phyloP scores from a whole-genome alignment of 495 filamentous ascomycete genomes.

The Sabuloglossum arenarium region DNA sequence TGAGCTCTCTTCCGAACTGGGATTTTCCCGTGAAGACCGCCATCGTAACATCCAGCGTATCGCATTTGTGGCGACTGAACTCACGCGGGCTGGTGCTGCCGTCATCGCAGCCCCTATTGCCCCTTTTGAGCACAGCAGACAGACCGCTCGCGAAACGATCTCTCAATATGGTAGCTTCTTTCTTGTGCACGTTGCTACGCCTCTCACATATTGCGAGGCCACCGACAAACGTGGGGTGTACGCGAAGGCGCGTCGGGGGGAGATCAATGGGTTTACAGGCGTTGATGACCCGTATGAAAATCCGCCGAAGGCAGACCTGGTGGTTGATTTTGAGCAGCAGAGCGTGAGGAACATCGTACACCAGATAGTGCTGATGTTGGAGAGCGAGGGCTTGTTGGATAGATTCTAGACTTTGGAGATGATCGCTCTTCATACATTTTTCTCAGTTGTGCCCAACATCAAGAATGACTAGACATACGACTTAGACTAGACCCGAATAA shows the following conservation, averaged over 20 bases:
- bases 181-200: constrained; percentile 85
- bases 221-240: constrained; percentile 92
- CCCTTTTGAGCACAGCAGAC: constrained; percentile 60
- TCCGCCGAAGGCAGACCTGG: constrained; percentile 61
- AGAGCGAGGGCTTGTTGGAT: constrained; percentile 71
- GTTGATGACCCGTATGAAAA: constrained; percentile 94
- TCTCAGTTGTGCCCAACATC: too few relatives aligned
- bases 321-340: constrained; percentile 68
- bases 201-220: constrained; percentile 79
- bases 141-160: constrained; percentile 60
- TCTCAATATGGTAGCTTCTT: constrained; percentile 80
- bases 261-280: constrained; percentile 97
- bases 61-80: constrained; percentile 84
- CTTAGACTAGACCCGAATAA: too few relatives aligned
- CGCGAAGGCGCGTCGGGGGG: constrained; percentile 57
- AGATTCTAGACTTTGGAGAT: constrained; percentile 17
- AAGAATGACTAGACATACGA: too few relatives aligned
- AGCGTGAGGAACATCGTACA: constrained; percentile 84
- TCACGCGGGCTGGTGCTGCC: constrained; percentile 78
- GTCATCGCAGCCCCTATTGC: constrained; percentile 97
- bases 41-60: constrained; percentile 93
- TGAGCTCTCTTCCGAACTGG: constrained; percentile 86
- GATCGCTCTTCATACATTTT: neutral
- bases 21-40: constrained; percentile 84
- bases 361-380: constrained; percentile 85